Conservation (phyloP, 164 flowering plant species). For the Brasenia schreberi region DNA sequence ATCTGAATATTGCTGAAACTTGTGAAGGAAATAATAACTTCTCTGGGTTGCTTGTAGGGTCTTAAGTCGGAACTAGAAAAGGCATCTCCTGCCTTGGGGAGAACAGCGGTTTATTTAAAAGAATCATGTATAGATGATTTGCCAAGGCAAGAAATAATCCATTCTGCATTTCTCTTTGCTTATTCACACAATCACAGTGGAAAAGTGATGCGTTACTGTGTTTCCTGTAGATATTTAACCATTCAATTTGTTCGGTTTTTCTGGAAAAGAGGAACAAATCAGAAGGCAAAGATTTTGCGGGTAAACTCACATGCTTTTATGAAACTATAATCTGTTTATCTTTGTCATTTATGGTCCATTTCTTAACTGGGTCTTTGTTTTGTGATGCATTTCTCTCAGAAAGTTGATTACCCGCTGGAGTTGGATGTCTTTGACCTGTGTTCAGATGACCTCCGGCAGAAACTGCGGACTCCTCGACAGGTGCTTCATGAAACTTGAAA, state of each 20-base stretch:
- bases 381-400: conserved; percentile 26
- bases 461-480: conserved; percentile 78
- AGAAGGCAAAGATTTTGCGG: conserved; percentile 95
- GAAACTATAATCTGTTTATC: not conserved
- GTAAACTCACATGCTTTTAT: conserved; percentile 21
- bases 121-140: conserved; percentile 82
- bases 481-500: conserved; percentile 16
- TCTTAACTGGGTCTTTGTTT: not conserved
- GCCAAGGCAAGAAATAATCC: conserved; percentile 48
- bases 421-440: conserved; percentile 89
- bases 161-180: conserved; percentile 1
- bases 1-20: not conserved
- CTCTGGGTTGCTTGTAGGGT: conserved; percentile 42
- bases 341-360: not conserved
- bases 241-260: conserved; percentile 97
- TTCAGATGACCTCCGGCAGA: conserved; percentile 71
- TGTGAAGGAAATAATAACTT: not conserved
- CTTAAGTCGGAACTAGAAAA: conserved; percentile 86
- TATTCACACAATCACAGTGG: not conserved
- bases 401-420: conserved; percentile 95
- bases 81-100: conserved; percentile 87
- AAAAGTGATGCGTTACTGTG: not conserved
- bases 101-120: conserved; percentile 77
- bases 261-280: conserved; percentile 97
- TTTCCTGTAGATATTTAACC: conserved; percentile 64